A percentile compares a stretch with the other conserved stretches of the same genome.
These are phyloP conservation scores for Trichoderma orchidacearum DNA, from an alignment of 495 filamentous ascomycete species.

Conservation along the genomic window DNA sequence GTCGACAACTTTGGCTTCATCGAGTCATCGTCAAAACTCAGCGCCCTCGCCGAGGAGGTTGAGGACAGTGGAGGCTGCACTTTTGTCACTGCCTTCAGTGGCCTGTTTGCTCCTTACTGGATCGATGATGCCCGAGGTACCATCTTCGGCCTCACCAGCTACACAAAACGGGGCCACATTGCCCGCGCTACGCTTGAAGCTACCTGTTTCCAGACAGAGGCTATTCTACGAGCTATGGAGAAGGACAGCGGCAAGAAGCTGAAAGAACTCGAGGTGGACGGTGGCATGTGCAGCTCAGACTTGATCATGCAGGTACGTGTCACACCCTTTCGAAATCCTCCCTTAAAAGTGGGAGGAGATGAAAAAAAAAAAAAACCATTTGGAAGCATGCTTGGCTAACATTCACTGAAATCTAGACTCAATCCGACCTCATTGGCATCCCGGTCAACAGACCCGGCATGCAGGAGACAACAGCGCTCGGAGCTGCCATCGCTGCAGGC, in stretches of 20 bases:
- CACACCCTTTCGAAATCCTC: neutral
- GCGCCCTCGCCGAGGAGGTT: conserved; percentile 54
- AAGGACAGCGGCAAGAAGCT: conserved; percentile 60
- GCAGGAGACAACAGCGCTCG: conserved; percentile 69
- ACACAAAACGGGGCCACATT: conserved; percentile 64
- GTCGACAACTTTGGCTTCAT: conserved; percentile 68
- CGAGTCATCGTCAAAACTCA: conserved; percentile 55
- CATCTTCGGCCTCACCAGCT: conserved; percentile 66
- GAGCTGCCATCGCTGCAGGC: conserved; percentile 69
- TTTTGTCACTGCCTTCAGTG: conserved; percentile 76
- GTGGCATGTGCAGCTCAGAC: conserved; percentile 72
- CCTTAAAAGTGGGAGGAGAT: too few species aligned
- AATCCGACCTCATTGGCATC: conserved; percentile 67
- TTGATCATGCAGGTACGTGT: conserved; percentile 53
- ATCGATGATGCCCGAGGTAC: conserved; percentile 73
- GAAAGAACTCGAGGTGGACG: conserved; percentile 57
- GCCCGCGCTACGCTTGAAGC: conserved; percentile 71
- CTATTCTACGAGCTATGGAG: conserved; percentile 70
- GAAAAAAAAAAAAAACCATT: neutral
- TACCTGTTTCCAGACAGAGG: conserved; percentile 70
- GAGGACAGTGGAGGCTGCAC: conserved; percentile 62
- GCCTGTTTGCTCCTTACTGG: conserved; percentile 75
- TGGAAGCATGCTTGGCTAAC: neutral
- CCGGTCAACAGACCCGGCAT: conserved; percentile 62
- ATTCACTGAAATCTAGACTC: conserved; percentile 34